phyloP scores from a whole-genome alignment of 768 basidiomycete species.

The Calocera viscosa region DNA sequence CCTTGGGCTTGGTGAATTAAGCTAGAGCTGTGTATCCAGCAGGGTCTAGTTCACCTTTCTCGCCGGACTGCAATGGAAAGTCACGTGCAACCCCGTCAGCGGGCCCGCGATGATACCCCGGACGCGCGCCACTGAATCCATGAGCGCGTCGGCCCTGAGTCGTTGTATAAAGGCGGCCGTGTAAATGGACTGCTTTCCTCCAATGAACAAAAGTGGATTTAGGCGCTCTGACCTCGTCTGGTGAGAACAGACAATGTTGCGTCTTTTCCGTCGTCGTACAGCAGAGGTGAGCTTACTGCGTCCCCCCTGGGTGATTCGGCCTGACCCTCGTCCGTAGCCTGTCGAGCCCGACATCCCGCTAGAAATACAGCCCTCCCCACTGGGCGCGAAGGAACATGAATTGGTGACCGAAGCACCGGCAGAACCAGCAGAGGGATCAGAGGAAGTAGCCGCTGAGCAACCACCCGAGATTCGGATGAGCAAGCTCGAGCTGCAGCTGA shows the following conservation, averaged over 20 bases:
- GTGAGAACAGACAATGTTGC: background rate
- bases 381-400: background rate
- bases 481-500: background rate
- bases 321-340: background rate
- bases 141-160: background rate
- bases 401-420: background rate
- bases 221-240: background rate
- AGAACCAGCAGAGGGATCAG: background rate
- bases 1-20: no score
- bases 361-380: background rate
- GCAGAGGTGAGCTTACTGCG: background rate
- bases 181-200: no score
- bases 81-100: no score
- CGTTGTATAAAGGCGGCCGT: no score
- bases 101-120: background rate
- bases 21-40: no score
- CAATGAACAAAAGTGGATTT: no score
- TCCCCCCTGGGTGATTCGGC: background rate
- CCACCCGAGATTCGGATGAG: background rate
- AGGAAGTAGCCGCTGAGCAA: background rate
- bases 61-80: no score
- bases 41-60: no score
- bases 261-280: background rate
- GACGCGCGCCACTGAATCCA: background rate
- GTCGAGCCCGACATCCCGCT: background rate